Evolutionary conservation across 2,329 filamentous ascomycete genomes (phyloP).

Genomic region (Xylogone sp.): DNA sequence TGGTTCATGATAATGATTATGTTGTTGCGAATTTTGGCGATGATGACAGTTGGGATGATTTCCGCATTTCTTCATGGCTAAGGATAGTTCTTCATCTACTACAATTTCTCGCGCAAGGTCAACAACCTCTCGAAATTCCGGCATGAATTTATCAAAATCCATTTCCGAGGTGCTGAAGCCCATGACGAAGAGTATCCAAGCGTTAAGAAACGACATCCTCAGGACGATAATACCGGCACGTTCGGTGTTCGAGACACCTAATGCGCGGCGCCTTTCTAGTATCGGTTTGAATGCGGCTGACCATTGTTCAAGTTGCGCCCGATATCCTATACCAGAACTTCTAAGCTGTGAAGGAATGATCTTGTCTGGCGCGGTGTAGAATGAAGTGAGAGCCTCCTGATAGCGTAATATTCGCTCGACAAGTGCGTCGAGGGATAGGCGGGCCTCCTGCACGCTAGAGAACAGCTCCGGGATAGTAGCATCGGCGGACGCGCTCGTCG

Average conservation of each 20-base stretch:
- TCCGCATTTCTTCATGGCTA: conserved; percentile 44
- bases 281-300: conserved; percentile 52
- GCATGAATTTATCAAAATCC: conserved; percentile 52
- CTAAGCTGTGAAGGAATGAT: conserved; percentile 35
- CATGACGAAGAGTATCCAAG: conserved; percentile 53
- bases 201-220: conserved; percentile 60
- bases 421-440: conserved; percentile 52
- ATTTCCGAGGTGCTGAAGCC: conserved; percentile 56
- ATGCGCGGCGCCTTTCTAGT: conserved; percentile 41
- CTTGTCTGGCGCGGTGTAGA: conserved; percentile 40
- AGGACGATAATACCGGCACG: conserved; percentile 57
- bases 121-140: conserved; percentile 51
- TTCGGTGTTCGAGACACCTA: conserved; percentile 46
- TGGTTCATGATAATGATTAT: conserved; percentile 62
- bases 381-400: conserved; percentile 49
- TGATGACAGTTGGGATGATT: conserved; percentile 58
- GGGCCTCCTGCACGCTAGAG: conserved; percentile 47
- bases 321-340: conserved; percentile 35
- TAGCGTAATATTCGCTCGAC: conserved; percentile 55
- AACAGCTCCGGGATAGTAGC: conserved; percentile 33
- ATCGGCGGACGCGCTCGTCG: conserved; percentile 14
- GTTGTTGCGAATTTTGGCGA: conserved; percentile 52
- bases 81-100: conserved; percentile 50
- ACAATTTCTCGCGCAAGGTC: conserved; percentile 56
- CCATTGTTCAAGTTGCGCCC: conserved; percentile 51